Conservation (phyloP, 257 asterid genomes). For the Petunia axillaris region DNA sequence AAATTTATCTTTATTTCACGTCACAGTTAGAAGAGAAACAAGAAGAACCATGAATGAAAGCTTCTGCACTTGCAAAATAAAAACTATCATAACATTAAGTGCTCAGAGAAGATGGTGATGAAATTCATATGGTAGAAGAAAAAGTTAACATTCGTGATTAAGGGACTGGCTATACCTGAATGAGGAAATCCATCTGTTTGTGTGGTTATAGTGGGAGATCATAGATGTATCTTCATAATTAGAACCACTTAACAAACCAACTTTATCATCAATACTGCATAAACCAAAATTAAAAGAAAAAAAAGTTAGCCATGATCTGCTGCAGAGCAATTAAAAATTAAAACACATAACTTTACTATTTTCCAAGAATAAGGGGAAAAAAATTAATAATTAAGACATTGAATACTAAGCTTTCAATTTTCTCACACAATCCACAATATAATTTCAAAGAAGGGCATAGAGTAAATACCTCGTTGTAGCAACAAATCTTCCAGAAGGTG, state of each 20-base stretch:
- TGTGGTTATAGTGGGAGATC: conserved; percentile 67
- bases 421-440: not conserved
- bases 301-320: conserved; percentile 5
- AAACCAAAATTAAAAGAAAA: conserved; percentile 28
- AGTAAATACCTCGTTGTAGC: conserved; percentile 78
- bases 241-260: conserved; percentile 70
- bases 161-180: conserved; percentile 56
- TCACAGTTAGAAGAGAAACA: not conserved
- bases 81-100: not conserved
- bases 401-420: not conserved
- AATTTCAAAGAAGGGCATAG: not conserved
- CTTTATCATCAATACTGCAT: conserved; percentile 66
- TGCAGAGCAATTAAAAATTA: not conserved
- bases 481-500: conserved; percentile 77
- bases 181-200: conserved; percentile 75
- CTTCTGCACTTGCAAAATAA: not conserved
- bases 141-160: not conserved
- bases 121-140: not conserved
- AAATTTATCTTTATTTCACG: not conserved
- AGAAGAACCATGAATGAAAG: not conserved
- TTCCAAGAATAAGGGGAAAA: not conserved
- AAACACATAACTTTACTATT: no score
- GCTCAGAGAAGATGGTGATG: not conserved
- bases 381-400: not conserved
- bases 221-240: conserved; percentile 64